Conservation (phyloP, 176 grass and related monocot genomes). For the Typha latifolia region DNA sequence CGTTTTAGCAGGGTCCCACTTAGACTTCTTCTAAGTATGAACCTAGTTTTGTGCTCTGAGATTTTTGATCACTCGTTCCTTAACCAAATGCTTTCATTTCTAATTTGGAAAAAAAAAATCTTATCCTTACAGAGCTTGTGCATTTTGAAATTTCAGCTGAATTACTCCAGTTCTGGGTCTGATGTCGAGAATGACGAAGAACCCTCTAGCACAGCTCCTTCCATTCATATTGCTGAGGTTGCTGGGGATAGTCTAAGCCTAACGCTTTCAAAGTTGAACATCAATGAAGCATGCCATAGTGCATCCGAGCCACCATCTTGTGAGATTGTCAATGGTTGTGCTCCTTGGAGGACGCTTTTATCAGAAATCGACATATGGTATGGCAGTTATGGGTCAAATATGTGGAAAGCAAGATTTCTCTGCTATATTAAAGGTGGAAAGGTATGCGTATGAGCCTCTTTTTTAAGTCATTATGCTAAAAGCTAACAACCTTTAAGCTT, state of each 20-base stretch:
- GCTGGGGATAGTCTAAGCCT: conserved; percentile 35
- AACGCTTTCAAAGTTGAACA: conserved; percentile 48
- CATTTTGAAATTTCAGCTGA: conserved; percentile 37
- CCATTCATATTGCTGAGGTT: conserved; percentile 21
- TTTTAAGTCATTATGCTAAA: too few relatives aligned
- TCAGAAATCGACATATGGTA: conserved; percentile 85
- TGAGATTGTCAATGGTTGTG: conserved; percentile 26
- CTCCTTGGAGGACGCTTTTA: conserved; percentile 59
- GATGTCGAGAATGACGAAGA: conserved; percentile 41
- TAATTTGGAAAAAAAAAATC: too few relatives aligned
- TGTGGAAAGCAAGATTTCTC: conserved; percentile 77
- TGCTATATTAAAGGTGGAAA: conserved; percentile 87
- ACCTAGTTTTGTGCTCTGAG: too few relatives aligned
- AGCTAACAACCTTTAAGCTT: too few relatives aligned
- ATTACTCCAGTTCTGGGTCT: conserved; percentile 53
- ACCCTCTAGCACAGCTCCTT: conserved; percentile 21
- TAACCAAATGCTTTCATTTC: too few relatives aligned
- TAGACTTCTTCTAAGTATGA: too few relatives aligned
- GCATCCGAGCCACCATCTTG: conserved; percentile 18
- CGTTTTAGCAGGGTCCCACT: too few relatives aligned
- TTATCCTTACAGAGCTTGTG: conserved; percentile 1
- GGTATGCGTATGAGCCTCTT: conserved; percentile 24
- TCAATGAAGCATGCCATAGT: conserved; percentile 37
- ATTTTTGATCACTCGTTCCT: too few relatives aligned
- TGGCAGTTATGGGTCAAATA: conserved; percentile 92